These are phyloP conservation scores for Aegilops umbellulata DNA, from an alignment of 176 grass and related monocot species.

Conservation along the genomic window DNA sequence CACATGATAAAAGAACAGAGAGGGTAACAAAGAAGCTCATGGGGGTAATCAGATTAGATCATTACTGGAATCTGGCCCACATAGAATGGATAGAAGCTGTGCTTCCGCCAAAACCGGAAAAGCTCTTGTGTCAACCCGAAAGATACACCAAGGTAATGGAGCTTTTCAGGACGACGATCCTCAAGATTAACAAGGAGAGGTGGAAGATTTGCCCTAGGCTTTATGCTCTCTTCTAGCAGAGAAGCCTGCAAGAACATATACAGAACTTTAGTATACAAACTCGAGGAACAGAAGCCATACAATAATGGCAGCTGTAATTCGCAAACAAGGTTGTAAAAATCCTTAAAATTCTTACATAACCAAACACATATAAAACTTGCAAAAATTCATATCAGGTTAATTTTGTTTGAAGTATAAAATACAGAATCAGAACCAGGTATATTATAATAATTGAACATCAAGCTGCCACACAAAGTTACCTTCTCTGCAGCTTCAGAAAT, in stretches of 20 bases:
- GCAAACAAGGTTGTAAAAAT: too few species aligned
- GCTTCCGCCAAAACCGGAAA: constrained; percentile 94
- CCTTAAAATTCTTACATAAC: background rate
- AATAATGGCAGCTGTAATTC: background rate
- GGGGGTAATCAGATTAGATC: constrained; percentile 29
- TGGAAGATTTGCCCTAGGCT: constrained; percentile 78
- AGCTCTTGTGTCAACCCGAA: constrained; percentile 89
- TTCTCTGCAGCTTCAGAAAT: constrained; percentile 89
- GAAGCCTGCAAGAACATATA: constrained; percentile 63
- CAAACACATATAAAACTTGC: constrained; percentile 2
- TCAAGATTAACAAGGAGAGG: constrained; percentile 75
- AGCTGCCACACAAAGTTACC: constrained; percentile 30
- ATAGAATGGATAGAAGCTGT: constrained; percentile 87
- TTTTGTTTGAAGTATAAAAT: background rate
- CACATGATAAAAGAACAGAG: background rate
- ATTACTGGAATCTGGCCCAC: constrained; percentile 86
- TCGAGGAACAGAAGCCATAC: background rate
- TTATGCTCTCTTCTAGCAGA: constrained; percentile 82
- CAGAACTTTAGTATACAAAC: background rate
- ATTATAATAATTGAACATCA: background rate
- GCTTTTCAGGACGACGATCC: constrained; percentile 66
- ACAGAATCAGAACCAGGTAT: background rate
- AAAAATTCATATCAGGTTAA: background rate
- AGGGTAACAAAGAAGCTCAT: constrained; percentile 13
- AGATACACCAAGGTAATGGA: constrained; percentile 90